Conservation (phyloP, 2,329 filamentous ascomycete genomes). For the Penicillium decumbens region DNA sequence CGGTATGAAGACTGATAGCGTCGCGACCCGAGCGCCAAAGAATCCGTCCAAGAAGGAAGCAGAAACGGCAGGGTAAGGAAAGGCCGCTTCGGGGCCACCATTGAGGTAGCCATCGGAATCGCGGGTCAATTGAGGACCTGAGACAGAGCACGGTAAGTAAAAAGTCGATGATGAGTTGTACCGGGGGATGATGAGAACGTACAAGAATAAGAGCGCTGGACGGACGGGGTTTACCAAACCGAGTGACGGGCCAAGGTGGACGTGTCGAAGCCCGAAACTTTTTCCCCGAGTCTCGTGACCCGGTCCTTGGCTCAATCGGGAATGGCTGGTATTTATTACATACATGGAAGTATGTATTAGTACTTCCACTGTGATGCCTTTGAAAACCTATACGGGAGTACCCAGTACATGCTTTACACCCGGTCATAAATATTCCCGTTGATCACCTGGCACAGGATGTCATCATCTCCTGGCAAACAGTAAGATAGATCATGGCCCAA, state of each 20-base stretch:
- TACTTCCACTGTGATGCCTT: background rate
- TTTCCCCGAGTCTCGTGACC: constrained; percentile 24
- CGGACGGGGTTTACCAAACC: background rate
- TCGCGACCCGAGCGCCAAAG: constrained; percentile 30
- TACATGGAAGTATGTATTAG: constrained; percentile 4
- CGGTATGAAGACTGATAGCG: constrained; percentile 50
- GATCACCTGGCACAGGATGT: constrained; percentile 23
- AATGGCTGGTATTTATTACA: constrained; percentile 4
- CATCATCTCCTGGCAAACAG: constrained; percentile 17
- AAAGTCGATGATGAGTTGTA: background rate
- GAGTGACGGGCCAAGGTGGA: constrained; percentile 2
- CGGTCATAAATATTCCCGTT: constrained; percentile 5
- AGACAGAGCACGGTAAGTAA: background rate
- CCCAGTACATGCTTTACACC: constrained; percentile 4
- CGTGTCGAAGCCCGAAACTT: constrained; percentile 21
- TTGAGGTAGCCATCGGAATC: constrained; percentile 28
- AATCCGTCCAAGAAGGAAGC: constrained; percentile 36
- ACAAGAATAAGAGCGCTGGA: constrained; percentile 1
- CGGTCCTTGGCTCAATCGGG: background rate
- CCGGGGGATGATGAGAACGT: background rate
- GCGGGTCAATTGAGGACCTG: constrained; percentile 6
- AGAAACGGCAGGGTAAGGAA: constrained; percentile 38
- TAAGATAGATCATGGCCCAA: constrained; percentile 7
- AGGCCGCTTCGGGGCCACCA: constrained; percentile 32
- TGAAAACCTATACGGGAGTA: background rate